Percentiles rank a stretch among this genome's conserved stretches.
These are phyloP conservation scores for Chalciporus chontae DNA, from an alignment of 768 basidiomycete genomes.

Conservation along the genomic window DNA sequence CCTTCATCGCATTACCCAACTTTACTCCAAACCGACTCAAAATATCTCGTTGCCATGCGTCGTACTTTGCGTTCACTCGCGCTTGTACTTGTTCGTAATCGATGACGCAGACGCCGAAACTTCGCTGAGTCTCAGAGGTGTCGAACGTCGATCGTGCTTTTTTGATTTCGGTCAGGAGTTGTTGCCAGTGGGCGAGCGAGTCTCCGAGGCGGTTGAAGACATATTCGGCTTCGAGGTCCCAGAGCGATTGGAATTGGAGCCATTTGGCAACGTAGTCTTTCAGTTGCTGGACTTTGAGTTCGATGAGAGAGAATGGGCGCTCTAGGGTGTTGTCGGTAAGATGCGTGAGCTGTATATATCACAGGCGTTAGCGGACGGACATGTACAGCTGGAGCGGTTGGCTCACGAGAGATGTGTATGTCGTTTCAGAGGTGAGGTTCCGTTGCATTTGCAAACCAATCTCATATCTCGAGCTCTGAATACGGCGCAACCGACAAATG, in stretches of 20 bases:
- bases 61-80: slow-evolving; percentile 97
- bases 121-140: slow-evolving; percentile 88
- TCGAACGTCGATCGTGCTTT: slow-evolving; percentile 96
- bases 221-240: slow-evolving; percentile 97
- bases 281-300: slow-evolving; percentile 82
- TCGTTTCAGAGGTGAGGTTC: slow-evolving; percentile 58
- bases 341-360: slow-evolving; percentile 54
- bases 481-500: slow-evolving; percentile 80
- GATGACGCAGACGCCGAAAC: slow-evolving; percentile 90
- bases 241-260: slow-evolving; percentile 98
- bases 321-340: slow-evolving; percentile 73
- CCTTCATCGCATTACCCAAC: slow-evolving; percentile 94
- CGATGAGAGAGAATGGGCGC: slow-evolving; percentile 82
- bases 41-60: slow-evolving; percentile 96
- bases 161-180: slow-evolving; percentile 94
- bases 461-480: slow-evolving; percentile 96
- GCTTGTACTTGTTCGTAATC: slow-evolving; percentile 98
- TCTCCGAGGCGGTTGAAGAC: slow-evolving; percentile 96
- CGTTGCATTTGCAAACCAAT: slow-evolving; percentile 92
- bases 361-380: slow-evolving; percentile 6
- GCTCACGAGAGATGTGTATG: slow-evolving; percentile 79
- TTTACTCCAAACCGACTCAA: slow-evolving; percentile 89
- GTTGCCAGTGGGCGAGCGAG: slow-evolving; percentile 90
- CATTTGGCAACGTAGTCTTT: slow-evolving; percentile 94
- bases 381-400: neutral